Percentiles rank a stretch among this genome's conserved stretches.
These are phyloP conservation scores for Globisporangium irregulare DNA, from an alignment of 352 stramenopile species.

Conservation along the genomic window DNA sequence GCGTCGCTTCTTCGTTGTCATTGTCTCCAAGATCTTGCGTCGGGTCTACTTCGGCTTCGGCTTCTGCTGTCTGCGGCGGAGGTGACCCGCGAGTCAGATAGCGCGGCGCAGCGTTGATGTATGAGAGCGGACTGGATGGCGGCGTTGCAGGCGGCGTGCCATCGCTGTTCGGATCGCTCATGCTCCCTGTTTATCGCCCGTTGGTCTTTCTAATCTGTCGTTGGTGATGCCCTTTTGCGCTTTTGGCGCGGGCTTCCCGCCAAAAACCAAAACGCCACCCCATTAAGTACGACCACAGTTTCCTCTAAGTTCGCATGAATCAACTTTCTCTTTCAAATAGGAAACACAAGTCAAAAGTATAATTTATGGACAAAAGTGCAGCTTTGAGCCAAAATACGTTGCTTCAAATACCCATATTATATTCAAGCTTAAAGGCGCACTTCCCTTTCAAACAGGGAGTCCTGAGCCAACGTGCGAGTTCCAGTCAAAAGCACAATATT, in stretches of 20 bases:
- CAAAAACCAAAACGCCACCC: not conserved
- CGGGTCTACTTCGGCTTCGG: constrained; percentile 10
- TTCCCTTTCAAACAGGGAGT: not conserved
- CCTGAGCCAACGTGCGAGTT: not conserved
- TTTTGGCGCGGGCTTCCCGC: not conserved
- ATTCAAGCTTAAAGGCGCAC: not conserved
- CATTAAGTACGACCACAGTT: not conserved
- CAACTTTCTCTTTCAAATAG: not conserved
- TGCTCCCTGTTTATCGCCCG: not conserved
- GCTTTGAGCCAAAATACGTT: not conserved
- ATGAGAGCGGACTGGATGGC: constrained; percentile 49
- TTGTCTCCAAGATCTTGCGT: constrained; percentile 6
- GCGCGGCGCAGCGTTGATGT: constrained; percentile 22
- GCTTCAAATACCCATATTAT: not conserved
- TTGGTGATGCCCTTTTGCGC: not conserved
- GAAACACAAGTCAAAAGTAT: not conserved
- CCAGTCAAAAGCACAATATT: not conserved
- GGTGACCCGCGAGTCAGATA: constrained; percentile 41
- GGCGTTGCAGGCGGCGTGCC: constrained; percentile 54
- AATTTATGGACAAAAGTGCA: not conserved
- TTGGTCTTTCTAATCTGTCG: not conserved
- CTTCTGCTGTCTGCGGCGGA: constrained; percentile 6
- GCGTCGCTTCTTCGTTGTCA: constrained; percentile 14
- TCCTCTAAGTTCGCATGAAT: not conserved
- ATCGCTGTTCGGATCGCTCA: constrained; percentile 10